Conservation (phyloP, 2,329 filamentous ascomycete species). For the Diaporthe velutina region DNA sequence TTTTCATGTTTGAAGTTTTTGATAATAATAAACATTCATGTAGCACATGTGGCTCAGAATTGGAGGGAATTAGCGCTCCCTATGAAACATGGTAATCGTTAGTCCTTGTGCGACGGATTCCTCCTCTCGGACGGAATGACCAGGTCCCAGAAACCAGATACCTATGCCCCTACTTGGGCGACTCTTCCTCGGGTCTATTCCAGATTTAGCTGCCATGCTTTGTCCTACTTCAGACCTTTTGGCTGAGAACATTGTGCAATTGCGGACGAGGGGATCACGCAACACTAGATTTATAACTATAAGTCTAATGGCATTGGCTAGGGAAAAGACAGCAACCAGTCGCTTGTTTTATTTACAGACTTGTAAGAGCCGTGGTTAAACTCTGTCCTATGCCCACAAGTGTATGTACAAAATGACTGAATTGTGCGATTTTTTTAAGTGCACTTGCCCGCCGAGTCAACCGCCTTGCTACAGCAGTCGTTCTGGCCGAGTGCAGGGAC, state of each 20-base stretch:
- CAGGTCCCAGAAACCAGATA: neutral
- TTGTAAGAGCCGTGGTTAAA: neutral
- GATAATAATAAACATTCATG: neutral
- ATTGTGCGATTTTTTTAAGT: neutral
- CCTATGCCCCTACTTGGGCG: neutral
- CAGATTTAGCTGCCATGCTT: neutral
- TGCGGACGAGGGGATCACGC: neutral
- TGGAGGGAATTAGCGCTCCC: too few species aligned
- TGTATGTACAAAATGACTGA: neutral
- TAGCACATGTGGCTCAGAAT: neutral
- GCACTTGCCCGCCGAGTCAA: conserved; percentile 12
- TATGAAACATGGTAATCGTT: neutral
- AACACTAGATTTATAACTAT: too few species aligned
- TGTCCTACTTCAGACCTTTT: neutral
- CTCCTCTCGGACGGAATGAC: neutral
- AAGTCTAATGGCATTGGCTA: too few species aligned
- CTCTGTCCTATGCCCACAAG: neutral
- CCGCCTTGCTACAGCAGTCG: conserved; percentile 10
- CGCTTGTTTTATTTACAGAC: neutral
- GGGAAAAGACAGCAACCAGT: neutral
- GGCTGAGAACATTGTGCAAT: neutral
- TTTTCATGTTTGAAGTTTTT: too few species aligned
- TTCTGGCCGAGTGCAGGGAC: conserved; percentile 6
- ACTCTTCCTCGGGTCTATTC: too few species aligned
- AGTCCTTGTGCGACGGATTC: neutral